Conservation (phyloP, 257 asterid species). For the Henckelia pumila region DNA sequence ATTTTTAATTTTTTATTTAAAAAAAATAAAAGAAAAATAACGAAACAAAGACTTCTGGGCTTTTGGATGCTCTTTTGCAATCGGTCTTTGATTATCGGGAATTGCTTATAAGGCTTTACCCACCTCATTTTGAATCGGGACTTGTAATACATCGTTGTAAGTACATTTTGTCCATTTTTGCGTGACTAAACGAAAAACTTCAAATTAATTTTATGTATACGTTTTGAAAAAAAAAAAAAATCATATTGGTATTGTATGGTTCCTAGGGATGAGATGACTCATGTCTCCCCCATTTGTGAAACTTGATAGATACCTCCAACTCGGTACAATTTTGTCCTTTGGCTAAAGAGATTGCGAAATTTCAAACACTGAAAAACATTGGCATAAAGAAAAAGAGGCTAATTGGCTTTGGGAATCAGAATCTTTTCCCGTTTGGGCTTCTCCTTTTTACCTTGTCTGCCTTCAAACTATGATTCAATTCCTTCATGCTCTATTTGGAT, state of each 20-base stretch:
- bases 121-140: neutral
- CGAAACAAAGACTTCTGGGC: too few species aligned
- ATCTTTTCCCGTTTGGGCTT: neutral
- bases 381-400: neutral
- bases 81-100: neutral
- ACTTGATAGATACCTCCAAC: neutral
- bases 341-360: neutral
- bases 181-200: too few species aligned
- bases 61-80: too few species aligned
- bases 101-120: neutral
- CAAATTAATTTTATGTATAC: too few species aligned
- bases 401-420: neutral
- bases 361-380: neutral
- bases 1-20: too few species aligned
- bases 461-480: neutral
- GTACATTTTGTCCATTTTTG: neutral
- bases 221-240: too few species aligned
- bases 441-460: neutral
- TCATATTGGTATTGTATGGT: neutral
- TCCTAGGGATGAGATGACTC: neutral
- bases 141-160: neutral
- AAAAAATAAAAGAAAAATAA: too few species aligned
- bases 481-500: neutral
- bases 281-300: neutral
- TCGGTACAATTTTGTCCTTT: neutral